Evolutionary conservation across 106 monocot species (phyloP), one percentile per base, ranked within the genome.

Genomic region (Acorus gramineus): DNA sequence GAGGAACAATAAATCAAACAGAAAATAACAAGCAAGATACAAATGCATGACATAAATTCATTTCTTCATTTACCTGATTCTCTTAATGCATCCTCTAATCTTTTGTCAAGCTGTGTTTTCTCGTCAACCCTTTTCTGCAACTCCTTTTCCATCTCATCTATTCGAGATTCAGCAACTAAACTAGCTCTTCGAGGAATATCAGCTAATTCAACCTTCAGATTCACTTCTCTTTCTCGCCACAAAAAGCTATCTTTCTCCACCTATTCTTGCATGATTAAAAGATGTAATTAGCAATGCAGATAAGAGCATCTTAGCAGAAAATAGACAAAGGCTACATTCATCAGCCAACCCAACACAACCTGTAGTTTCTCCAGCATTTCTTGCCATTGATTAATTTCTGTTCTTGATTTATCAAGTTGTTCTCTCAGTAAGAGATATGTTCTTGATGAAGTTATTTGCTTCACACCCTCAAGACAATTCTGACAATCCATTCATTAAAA

Each of bases 171-270:
- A 14, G 74, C 80, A 65, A 92, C 68, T 49, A 70, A 57, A 68
- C 75, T 68, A 7, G 70, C 63, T 68, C 67, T 81, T 57, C 59
- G 64, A 64, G 64, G 77, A 68, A 84, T 52, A 67, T 98, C 91
- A 67, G 83, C 83, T 61, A 91, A 46, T 60, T 86, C 91, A 79
- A 61, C 68, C 79, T 77, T 89, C 56, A 91, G 3, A 70, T 47
- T 77, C 59, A 83, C 69, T 81, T 85, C 85, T 69, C 73, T 88
- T 63, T 98, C 98, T 50, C 65, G 77, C 98, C 98, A 98, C 64
- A 75, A 14, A 59, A 85, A 77, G 61, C 67, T 83, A 62, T 98
- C 98, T 60, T 74, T 91, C 71, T 98, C 88, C 28, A 86, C 80
- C 98, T 98, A 62, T 65, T 53, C 76, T 5, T 59, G 61, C 14